Evolutionary conservation across 2,329 filamentous ascomycete genomes (phyloP).

Genomic region (Colletotrichum spaethianum): DNA sequence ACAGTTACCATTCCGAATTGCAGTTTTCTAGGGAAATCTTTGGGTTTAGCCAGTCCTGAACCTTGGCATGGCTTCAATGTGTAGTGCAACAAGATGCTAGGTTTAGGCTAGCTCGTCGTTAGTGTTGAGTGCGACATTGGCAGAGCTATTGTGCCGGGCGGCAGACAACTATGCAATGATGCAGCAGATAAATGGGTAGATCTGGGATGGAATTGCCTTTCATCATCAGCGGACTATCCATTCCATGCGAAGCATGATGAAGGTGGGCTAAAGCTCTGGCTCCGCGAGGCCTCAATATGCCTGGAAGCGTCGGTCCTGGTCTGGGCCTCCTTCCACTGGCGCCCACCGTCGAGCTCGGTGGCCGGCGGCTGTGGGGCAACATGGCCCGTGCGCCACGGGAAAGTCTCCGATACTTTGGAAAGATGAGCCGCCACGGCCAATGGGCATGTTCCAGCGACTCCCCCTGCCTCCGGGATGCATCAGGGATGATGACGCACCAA

Average conservation of each 20-base stretch:
- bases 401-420: constrained; percentile 39
- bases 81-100: not conserved
- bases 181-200: no score
- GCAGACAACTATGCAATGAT: not conserved
- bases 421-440: constrained; percentile 12
- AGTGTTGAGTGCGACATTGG: not conserved
- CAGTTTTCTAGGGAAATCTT: not conserved
- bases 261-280: constrained; percentile 24
- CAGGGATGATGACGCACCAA: constrained; percentile 40
- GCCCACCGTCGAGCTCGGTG: constrained; percentile 10
- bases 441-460: constrained; percentile 38
- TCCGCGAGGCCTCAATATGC: constrained; percentile 14
- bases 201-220: not conserved
- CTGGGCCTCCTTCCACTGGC: constrained; percentile 22
- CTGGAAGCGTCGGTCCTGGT: constrained; percentile 19
- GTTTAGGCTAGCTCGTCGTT: not conserved
- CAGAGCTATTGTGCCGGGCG: not conserved
- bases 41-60: not conserved
- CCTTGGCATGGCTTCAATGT: not conserved
- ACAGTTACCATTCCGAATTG: not conserved
- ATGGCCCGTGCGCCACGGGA: constrained; percentile 26
- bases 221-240: constrained; percentile 11
- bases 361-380: constrained; percentile 16
- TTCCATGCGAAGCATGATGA: constrained; percentile 27
- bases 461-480: constrained; percentile 20